Conservation (phyloP, 495 filamentous ascomycete species). For the Aspergillus biplanus region DNA sequence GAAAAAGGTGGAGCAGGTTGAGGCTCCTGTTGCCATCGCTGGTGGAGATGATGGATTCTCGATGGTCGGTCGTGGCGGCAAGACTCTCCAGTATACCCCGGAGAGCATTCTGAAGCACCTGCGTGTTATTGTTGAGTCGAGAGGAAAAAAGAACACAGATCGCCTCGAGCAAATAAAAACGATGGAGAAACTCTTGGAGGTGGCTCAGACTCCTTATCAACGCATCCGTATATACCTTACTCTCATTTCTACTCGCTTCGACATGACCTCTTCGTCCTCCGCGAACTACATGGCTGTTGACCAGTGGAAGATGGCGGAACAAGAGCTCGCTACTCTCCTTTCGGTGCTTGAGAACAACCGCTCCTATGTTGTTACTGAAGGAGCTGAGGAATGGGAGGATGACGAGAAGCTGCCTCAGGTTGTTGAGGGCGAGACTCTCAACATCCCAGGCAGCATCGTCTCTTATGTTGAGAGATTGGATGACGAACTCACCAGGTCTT, state of each 20-base stretch:
- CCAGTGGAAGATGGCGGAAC: constrained; percentile 94
- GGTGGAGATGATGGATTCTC: constrained; percentile 84
- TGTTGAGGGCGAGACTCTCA: constrained; percentile 71
- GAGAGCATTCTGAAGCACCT: constrained; percentile 99
- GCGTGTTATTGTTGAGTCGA: constrained; percentile 86
- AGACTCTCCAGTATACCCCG: constrained; percentile 84
- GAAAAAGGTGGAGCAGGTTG: constrained; percentile 50
- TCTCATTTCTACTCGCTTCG: constrained; percentile 91
- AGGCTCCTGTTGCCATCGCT: constrained; percentile 49
- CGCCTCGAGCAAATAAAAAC: constrained; percentile 90
- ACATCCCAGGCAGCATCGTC: constrained; percentile 89
- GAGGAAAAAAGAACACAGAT: constrained; percentile 99
- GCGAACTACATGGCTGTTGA: constrained; percentile 90
- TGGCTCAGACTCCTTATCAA: constrained; percentile 89
- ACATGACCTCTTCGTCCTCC: constrained; percentile 77
- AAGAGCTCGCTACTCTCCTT: constrained; percentile 78
- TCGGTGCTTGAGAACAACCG: constrained; percentile 75
- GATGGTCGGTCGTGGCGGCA: constrained; percentile 84
- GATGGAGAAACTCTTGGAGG: constrained; percentile 94
- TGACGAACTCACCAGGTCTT: constrained; percentile 93
- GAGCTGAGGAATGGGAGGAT: constrained; percentile 98
- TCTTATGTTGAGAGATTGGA: constrained; percentile 95
- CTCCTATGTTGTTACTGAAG: constrained; percentile 83
- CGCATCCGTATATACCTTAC: constrained; percentile 90
- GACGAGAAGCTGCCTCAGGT: constrained; percentile 87